Percentiles rank a stretch among this genome's conserved stretches.
Evolutionary conservation across 495 filamentous ascomycete genomes (phyloP).

Genomic region (Daldinia grandis): DNA sequence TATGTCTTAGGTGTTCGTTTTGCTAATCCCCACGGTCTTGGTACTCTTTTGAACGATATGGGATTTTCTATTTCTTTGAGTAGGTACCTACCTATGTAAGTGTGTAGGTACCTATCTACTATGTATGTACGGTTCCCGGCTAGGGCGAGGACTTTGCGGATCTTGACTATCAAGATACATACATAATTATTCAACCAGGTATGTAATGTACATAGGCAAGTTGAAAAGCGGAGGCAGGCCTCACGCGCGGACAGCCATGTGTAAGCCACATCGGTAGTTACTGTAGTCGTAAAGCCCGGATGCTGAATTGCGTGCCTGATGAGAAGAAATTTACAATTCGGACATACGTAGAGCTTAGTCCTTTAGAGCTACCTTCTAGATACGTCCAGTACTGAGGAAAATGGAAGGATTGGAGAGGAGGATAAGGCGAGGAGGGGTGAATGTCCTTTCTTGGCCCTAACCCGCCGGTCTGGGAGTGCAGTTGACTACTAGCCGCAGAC

Average conservation of each 20-base stretch:
- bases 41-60: constrained; percentile 16
- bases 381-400: constrained; percentile 23
- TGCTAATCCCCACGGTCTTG: constrained; percentile 20
- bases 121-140: constrained; percentile 26
- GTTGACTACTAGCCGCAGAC: constrained; percentile 33
- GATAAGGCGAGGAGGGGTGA: constrained; percentile 29
- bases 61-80: constrained; percentile 15
- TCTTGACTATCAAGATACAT: constrained; percentile 27
- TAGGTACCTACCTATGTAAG: too few relatives aligned
- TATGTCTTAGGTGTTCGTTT: constrained; percentile 23
- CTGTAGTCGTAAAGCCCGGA: constrained; percentile 28
- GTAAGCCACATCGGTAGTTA: constrained; percentile 44
- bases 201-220: too few relatives aligned
- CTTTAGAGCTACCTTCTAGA: constrained; percentile 34
- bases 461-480: constrained; percentile 41
- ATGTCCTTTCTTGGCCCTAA: constrained; percentile 40
- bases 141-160: constrained; percentile 34
- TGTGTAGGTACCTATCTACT: constrained; percentile 2
- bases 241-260: constrained; percentile 13
- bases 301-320: constrained; percentile 33
- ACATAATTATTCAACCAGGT: constrained; percentile 3
- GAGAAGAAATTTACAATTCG: constrained; percentile 37
- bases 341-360: constrained; percentile 14
- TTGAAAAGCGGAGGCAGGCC: constrained; percentile 21
- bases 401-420: constrained; percentile 20